Evolutionary conservation across 345 rosid species (phyloP), one percentile per base, ranked within the genome.

Genomic region (Gossypium mustelinum): DNA sequence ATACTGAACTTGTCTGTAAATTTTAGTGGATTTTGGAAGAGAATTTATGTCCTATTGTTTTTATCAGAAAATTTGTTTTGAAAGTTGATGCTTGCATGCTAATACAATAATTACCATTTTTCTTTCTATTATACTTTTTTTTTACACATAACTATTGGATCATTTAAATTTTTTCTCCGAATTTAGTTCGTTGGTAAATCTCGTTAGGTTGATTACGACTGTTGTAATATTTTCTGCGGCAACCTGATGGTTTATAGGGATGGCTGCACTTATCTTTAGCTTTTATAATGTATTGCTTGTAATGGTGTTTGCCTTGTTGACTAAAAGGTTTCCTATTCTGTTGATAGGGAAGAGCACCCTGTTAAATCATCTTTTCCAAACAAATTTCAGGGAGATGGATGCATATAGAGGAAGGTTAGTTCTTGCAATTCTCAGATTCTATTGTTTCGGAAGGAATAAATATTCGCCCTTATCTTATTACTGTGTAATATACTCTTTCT

Each of bases 321-420:
- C 64, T 75, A 39, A 65, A 55, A 44, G 17, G 22, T 50, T 2
- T 57, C 67, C 7, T 67, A 25, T 62, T 69, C 44, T 67, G 61
- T 75, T 73, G 41, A 57, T 79, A 91, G 92, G 97, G 70, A 91
- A 89, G 77, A 91, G 97, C 79, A 89, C 97, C 56, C 84, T 91
- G 9, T 63, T 91, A 87, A 91, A 91, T 84, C 89, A 91, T 86
- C 91, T 87, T 57, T 91, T 89, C 65, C 79, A 76, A 20, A 91
- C 97, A 39, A 86, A 81, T 62, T 91, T 89, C 73, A 85, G 89
- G 72, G 97, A 91, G 83, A 91, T 91, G 97, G 87, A 89, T 84
- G 92, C 97, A 20, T 84, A 57, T 74, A 80, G 77, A 9, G 94
- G 97, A 83, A 91, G 97, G 97, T 91, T 67, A 34, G 90, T 24